These are phyloP conservation scores for Phyllosticta capitalensis DNA, from an alignment of 2,329 filamentous ascomycete genomes.

Conservation along the genomic window DNA sequence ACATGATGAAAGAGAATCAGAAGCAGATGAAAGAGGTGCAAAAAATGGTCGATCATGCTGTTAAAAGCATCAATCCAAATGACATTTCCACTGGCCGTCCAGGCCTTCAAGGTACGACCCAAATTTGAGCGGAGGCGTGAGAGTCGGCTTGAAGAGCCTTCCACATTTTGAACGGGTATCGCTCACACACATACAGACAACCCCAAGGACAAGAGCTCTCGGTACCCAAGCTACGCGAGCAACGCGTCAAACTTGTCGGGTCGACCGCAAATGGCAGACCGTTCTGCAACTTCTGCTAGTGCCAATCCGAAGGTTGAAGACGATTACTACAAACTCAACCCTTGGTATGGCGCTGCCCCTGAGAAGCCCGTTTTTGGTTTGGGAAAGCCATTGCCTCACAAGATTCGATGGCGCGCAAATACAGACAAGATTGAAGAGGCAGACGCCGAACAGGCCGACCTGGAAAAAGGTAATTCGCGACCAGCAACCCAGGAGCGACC, in stretches of 20 bases:
- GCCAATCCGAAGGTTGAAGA: background rate
- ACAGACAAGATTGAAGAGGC: background rate
- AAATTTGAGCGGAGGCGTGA: background rate
- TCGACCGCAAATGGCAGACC: background rate
- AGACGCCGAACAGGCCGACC: background rate
- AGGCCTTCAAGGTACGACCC: background rate
- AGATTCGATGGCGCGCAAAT: background rate
- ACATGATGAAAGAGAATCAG: constrained; percentile 1
- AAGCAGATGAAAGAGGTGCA: constrained; percentile 7
- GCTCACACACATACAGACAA: background rate
- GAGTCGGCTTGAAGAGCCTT: background rate
- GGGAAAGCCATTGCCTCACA: constrained; percentile 3
- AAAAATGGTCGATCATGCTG: background rate
- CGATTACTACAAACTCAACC: constrained; percentile 4
- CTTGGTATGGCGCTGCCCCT: background rate
- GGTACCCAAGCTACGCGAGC: background rate
- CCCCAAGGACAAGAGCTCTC: background rate
- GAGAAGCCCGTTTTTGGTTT: constrained; percentile 6
- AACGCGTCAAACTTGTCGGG: background rate
- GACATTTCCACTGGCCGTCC: background rate
- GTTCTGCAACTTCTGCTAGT: background rate
- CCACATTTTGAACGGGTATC: background rate
- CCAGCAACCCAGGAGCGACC: background rate
- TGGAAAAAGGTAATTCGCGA: constrained; percentile 3
- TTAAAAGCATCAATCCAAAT: background rate